Percentiles rank a stretch among this genome's conserved stretches.
These are phyloP conservation scores for Peziza echinospora DNA, from an alignment of 495 filamentous ascomycete genomes.

Conservation along the genomic window DNA sequence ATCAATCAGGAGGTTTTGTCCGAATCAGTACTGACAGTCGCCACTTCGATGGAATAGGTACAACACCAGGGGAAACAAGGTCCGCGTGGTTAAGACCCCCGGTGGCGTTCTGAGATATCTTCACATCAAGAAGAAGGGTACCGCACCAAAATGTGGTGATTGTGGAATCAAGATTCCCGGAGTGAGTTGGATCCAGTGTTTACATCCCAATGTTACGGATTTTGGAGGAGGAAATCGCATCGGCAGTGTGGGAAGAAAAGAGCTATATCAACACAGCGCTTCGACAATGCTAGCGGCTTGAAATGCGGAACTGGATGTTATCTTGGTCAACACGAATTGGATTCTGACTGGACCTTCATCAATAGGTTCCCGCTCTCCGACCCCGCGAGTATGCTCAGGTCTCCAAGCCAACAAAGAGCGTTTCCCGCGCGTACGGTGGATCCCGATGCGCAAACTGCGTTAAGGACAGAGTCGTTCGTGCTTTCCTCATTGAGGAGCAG, in stretches of 20 bases:
- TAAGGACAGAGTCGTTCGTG: constrained; percentile 87
- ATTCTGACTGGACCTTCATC: too few species aligned
- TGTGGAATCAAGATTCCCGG: constrained; percentile 85
- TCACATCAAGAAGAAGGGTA: constrained; percentile 97
- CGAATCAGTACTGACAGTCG: too few species aligned
- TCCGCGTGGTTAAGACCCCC: constrained; percentile 86
- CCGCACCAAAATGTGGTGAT: constrained; percentile 94
- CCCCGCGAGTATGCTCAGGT: constrained; percentile 91
- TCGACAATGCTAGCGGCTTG: too few species aligned
- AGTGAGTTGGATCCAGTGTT: too few species aligned
- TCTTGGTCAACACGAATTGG: too few species aligned
- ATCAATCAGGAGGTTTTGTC: too few species aligned
- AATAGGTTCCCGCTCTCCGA: constrained; percentile 82
- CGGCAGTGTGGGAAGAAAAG: too few species aligned
- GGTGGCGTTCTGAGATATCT: constrained; percentile 85
- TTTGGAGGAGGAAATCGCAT: too few species aligned
- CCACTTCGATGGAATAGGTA: too few species aligned
- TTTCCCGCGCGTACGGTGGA: constrained; percentile 93
- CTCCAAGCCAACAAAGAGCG: constrained; percentile 95
- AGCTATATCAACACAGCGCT: too few species aligned
- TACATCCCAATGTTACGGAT: too few species aligned
- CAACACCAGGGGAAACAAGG: constrained; percentile 94
- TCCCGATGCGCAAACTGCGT: constrained; percentile 97
- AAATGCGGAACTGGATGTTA: too few species aligned
- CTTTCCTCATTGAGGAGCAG: constrained; percentile 99